Evolutionary conservation across 2,329 filamentous ascomycete species (phyloP).

Genomic region (Dactylellina drechsleri): DNA sequence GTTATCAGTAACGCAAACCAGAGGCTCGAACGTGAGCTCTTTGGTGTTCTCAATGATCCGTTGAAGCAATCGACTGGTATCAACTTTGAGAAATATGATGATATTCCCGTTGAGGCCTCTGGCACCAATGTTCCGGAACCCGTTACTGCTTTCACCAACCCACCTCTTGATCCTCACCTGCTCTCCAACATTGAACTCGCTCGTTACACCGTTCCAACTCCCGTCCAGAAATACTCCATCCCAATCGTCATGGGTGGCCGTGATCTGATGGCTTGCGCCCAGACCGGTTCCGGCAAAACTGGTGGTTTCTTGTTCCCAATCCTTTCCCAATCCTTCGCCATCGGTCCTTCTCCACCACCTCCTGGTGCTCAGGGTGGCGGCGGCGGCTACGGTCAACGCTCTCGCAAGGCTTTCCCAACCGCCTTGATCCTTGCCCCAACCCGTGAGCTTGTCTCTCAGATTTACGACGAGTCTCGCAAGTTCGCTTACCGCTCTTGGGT

Average conservation of each 20-base stretch:
- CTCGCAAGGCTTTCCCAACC: constrained; percentile 97
- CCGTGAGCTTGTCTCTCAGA: constrained; percentile 98
- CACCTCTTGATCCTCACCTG: constrained; percentile 92
- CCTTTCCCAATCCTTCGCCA: constrained; percentile 94
- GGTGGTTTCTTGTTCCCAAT: constrained; percentile 99
- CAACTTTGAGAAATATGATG: constrained; percentile 99
- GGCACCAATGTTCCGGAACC: constrained; percentile 93
- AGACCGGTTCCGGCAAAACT: constrained; percentile 99
- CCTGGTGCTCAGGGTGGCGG: constrained; percentile 68
- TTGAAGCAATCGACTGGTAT: constrained; percentile 97
- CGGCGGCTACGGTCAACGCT: constrained; percentile 80
- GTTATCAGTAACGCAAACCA: constrained; percentile 87
- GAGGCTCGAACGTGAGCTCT: constrained; percentile 93
- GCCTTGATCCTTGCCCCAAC: constrained; percentile 95
- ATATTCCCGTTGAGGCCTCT: constrained; percentile 97
- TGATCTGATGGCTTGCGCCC: constrained; percentile 99
- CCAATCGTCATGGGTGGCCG: constrained; percentile 98
- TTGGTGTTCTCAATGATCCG: constrained; percentile 88
- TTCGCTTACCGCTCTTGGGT: constrained; percentile 99
- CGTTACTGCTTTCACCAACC: constrained; percentile 88
- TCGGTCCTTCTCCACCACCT: constrained; percentile 78
- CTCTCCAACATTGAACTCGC: constrained; percentile 92
- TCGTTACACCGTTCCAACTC: constrained; percentile 93
- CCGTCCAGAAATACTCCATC: constrained; percentile 99
- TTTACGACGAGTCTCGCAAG: constrained; percentile 96